These are phyloP conservation scores for Coelastrella sp. DNA, from an alignment of 139 green algal genomes.

Conservation along the genomic window DNA sequence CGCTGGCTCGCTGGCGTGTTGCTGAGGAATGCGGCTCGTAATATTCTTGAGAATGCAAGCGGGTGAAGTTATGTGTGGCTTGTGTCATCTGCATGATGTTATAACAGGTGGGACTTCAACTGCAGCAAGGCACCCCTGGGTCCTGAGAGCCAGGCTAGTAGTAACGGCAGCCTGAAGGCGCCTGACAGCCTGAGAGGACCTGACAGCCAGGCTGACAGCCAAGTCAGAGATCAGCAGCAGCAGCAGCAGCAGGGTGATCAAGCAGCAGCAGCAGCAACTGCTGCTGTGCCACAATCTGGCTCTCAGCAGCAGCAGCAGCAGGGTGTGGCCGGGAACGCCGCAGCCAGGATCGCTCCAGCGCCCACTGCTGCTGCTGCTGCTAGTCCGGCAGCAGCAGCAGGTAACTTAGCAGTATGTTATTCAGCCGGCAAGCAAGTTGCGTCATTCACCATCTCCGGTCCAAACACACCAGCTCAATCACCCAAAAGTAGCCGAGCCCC, in stretches of 20 bases:
- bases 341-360: too few species aligned
- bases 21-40: too few species aligned
- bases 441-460: neutral
- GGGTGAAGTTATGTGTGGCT: neutral
- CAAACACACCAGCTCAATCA: neutral
- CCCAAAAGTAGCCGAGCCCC: neutral
- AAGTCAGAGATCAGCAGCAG: neutral
- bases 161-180: neutral
- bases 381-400: constrained; percentile 18
- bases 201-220: constrained; percentile 13
- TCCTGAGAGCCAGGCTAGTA: neutral
- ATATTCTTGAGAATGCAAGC: too few species aligned
- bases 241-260: neutral
- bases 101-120: neutral
- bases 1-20: too few species aligned
- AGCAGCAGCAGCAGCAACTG: constrained; percentile 17
- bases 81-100: neutral
- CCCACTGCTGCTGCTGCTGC: neutral
- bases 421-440: neutral
- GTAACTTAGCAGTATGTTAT: neutral
- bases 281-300: neutral
- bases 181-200: neutral
- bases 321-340: neutral
- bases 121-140: neutral
- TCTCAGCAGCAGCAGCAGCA: constrained; percentile 8